These are phyloP conservation scores for Suillus clintonianus DNA, from an alignment of 768 basidiomycete genomes.

Conservation along the genomic window DNA sequence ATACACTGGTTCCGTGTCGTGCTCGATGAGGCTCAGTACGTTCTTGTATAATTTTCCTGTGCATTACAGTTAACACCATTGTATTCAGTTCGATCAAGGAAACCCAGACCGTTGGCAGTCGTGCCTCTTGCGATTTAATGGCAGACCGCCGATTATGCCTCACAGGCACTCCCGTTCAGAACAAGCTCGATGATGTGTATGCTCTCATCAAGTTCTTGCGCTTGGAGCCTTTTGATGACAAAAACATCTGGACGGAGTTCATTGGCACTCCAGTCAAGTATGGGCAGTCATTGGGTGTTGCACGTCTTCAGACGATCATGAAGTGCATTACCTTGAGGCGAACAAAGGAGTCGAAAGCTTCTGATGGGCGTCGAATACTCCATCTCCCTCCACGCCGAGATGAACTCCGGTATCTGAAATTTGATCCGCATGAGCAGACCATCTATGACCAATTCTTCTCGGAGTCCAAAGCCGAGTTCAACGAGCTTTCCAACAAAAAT, in stretches of 20 bases:
- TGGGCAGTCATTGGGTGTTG: slow-evolving; percentile 86
- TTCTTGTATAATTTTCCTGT: slow-evolving; percentile 18
- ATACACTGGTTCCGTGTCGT: slow-evolving; percentile 97
- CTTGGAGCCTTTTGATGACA: slow-evolving; percentile 89
- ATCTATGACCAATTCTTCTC: slow-evolving; percentile 89
- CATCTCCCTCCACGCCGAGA: slow-evolving; percentile 89
- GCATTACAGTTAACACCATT: neutral
- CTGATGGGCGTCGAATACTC: slow-evolving; percentile 83
- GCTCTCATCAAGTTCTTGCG: slow-evolving; percentile 96
- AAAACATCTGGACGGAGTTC: slow-evolving; percentile 88
- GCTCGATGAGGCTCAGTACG: slow-evolving; percentile 93
- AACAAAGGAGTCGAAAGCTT: slow-evolving; percentile 86
- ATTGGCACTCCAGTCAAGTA: slow-evolving; percentile 93
- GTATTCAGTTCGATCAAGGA: slow-evolving; percentile 89
- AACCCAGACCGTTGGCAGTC: slow-evolving; percentile 88
- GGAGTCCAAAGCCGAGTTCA: slow-evolving; percentile 91
- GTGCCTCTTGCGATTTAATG: slow-evolving; percentile 92
- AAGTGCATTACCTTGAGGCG: slow-evolving; percentile 93
- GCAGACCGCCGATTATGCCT: slow-evolving; percentile 92
- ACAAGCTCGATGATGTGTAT: slow-evolving; percentile 97
- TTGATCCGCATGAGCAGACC: slow-evolving; percentile 77
- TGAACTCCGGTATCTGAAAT: slow-evolving; percentile 81
- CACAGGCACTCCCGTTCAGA: slow-evolving; percentile 99
- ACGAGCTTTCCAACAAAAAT: slow-evolving; percentile 81
- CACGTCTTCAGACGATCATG: slow-evolving; percentile 96